phyloP scores from a whole-genome alignment of 2,329 filamentous ascomycete genomes.

The Cercospora sesami region DNA sequence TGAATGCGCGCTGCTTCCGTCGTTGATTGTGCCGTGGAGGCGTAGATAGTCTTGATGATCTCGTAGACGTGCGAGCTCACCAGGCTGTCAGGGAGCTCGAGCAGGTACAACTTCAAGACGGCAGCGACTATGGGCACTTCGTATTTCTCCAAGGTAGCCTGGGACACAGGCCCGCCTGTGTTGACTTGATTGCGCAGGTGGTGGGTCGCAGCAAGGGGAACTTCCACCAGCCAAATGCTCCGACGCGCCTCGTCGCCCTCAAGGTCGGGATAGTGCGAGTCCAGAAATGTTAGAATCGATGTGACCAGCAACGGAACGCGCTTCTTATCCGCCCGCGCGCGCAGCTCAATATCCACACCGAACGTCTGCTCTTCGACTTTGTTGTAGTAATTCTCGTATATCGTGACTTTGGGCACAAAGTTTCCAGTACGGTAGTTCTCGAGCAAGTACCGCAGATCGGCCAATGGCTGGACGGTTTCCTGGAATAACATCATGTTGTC shows the following conservation, averaged over 20 bases:
- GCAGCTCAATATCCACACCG: slow-evolving; percentile 93
- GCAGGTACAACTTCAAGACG: slow-evolving; percentile 87
- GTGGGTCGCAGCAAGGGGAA: slow-evolving; percentile 81
- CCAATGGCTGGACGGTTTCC: slow-evolving; percentile 91
- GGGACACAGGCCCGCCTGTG: slow-evolving; percentile 75
- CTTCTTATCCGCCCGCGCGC: slow-evolving; percentile 90
- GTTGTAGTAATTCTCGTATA: slow-evolving; percentile 99
- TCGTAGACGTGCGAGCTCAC: slow-evolving; percentile 98
- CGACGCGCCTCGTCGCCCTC: slow-evolving; percentile 93
- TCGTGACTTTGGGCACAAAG: slow-evolving; percentile 84
- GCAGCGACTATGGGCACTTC: slow-evolving; percentile 94
- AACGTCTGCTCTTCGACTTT: slow-evolving; percentile 97
- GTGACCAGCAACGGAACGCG: slow-evolving; percentile 91
- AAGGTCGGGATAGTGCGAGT: slow-evolving; percentile 94
- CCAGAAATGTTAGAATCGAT: slow-evolving; percentile 88
- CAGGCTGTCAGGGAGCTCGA: slow-evolving; percentile 95
- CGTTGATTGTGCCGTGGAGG: slow-evolving; percentile 72
- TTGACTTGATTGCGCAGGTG: slow-evolving; percentile 81
- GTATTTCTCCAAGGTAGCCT: slow-evolving; percentile 78
- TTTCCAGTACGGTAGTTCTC: slow-evolving; percentile 96
- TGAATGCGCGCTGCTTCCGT: slow-evolving; percentile 78
- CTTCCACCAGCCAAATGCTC: slow-evolving; percentile 91
- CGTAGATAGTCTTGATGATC: slow-evolving; percentile 96
- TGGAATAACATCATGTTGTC: slow-evolving; percentile 99
- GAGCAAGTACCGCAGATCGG: slow-evolving; percentile 87